Percentiles rank a stretch among this genome's conserved stretches.
Conservation (phyloP, 257 asterid species). For the Scutellaria galericulata region DNA sequence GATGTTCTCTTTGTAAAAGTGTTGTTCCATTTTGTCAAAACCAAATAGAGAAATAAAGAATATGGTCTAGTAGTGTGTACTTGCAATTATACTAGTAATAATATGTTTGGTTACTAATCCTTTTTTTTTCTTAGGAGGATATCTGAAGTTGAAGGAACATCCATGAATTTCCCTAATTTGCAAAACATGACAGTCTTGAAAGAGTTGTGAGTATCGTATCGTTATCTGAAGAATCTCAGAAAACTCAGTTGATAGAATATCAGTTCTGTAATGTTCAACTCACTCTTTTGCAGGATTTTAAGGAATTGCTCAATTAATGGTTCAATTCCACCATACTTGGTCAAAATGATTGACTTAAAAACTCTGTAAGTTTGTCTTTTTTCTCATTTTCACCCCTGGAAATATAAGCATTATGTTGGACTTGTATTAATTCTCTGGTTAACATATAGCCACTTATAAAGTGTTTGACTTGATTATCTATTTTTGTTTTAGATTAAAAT, state of each 20-base stretch:
- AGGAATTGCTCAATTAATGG: conserved; percentile 81
- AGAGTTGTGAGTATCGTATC: conserved; percentile 57
- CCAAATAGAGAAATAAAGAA: background rate
- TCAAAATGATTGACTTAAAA: conserved; percentile 34
- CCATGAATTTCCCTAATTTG: conserved; percentile 61
- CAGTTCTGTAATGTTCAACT: conserved; percentile 21
- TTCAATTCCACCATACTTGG: conserved; percentile 60
- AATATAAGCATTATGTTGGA: conserved; percentile 1
- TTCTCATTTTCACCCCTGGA: background rate
- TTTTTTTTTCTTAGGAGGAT: conserved; percentile 63
- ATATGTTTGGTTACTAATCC: background rate
- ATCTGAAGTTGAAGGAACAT: conserved; percentile 60
- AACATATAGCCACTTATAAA: background rate
- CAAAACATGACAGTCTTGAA: conserved; percentile 32
- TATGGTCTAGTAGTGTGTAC: conserved; percentile 3
- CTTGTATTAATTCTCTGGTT: background rate
- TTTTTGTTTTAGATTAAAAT: background rate
- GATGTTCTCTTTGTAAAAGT: conserved; percentile 20
- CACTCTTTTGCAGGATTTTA: conserved; percentile 59
- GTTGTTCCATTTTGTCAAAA: background rate
- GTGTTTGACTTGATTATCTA: background rate
- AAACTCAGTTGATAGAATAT: background rate
- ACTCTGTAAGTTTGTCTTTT: conserved; percentile 65
- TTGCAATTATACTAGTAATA: background rate
- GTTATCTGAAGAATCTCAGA: conserved; percentile 4